Evolutionary conservation across 306 rosid genomes (phyloP).

Genomic region (Morella rubra): DNA sequence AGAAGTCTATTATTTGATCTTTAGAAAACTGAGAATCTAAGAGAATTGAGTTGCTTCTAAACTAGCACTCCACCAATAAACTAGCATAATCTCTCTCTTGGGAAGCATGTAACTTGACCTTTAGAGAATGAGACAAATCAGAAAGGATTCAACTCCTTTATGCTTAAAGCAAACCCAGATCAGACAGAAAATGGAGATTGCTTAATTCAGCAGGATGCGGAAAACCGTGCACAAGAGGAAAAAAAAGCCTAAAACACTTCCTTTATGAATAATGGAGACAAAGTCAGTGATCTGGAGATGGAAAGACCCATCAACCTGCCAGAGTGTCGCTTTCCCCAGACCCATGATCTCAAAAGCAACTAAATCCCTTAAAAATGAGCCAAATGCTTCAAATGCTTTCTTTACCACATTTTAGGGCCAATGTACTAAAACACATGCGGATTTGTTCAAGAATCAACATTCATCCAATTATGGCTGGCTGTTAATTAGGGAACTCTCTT

Average conservation of each 20-base stretch:
- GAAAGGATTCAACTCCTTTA: too few relatives aligned
- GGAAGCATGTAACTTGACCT: neutral
- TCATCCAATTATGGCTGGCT: neutral
- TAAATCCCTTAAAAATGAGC: too few relatives aligned
- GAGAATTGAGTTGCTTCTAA: too few relatives aligned
- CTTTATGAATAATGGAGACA: neutral
- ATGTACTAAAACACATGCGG: neutral
- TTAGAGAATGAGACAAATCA: neutral
- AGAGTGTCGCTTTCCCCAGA: neutral
- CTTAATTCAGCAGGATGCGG: constrained; percentile 1
- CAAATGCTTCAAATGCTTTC: too few relatives aligned
- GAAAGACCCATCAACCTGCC: neutral
- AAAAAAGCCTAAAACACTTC: neutral
- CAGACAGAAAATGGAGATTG: neutral
- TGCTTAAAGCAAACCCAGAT: neutral
- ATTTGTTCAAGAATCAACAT: neutral
- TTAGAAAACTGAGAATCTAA: neutral
- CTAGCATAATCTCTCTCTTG: neutral
- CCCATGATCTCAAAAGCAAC: neutral
- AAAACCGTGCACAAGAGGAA: constrained; percentile 14
- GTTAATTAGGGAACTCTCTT: neutral
- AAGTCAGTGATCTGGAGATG: neutral
- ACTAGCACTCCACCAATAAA: too few relatives aligned
- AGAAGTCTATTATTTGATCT: neutral
- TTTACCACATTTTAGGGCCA: too few relatives aligned